phyloP scores from a whole-genome alignment of 768 basidiomycete species.

The Russula lepida region DNA sequence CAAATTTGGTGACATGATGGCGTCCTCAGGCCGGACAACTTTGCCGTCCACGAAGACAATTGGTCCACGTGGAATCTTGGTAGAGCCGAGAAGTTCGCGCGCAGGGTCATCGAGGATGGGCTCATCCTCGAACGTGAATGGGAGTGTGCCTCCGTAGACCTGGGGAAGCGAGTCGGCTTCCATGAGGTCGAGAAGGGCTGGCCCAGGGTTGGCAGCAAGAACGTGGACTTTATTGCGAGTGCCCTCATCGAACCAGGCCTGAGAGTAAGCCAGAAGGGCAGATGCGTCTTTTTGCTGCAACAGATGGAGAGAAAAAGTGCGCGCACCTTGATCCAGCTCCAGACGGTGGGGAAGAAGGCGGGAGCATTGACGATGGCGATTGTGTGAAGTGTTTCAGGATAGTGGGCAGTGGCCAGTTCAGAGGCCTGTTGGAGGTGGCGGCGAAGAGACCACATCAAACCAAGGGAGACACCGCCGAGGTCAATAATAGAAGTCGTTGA shows the following conservation, averaged over 20 bases:
- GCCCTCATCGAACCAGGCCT: slow-evolving; percentile 75
- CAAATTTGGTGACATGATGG: neutral
- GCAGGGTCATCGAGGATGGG: slow-evolving; percentile 55
- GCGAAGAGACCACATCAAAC: slow-evolving; percentile 61
- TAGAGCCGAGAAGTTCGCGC: slow-evolving; percentile 34
- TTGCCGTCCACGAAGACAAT: slow-evolving; percentile 41
- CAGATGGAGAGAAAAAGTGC: neutral
- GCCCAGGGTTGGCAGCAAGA: slow-evolving; percentile 51
- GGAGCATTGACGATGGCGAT: slow-evolving; percentile 74
- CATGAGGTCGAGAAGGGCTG: slow-evolving; percentile 44
- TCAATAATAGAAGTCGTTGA: slow-evolving; percentile 65
- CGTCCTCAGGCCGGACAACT: slow-evolving; percentile 23
- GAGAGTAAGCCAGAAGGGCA: neutral
- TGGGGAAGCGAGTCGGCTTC: slow-evolving; percentile 47
- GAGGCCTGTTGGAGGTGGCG: slow-evolving; percentile 69
- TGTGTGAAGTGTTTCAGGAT: slow-evolving; percentile 67
- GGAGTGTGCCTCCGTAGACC: slow-evolving; percentile 65
- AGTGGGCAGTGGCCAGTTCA: slow-evolving; percentile 65
- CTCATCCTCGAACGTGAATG: slow-evolving; percentile 61
- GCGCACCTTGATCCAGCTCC: slow-evolving; percentile 74
- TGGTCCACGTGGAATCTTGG: slow-evolving; percentile 49
- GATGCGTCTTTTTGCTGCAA: neutral
- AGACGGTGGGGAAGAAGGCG: slow-evolving; percentile 72
- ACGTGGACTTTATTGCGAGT: slow-evolving; percentile 74
- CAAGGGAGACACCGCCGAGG: slow-evolving; percentile 51